Evolutionary conservation across 1,284 basidiomycete genomes (phyloP).

Genomic region (Mrakiaceae sp.): DNA sequence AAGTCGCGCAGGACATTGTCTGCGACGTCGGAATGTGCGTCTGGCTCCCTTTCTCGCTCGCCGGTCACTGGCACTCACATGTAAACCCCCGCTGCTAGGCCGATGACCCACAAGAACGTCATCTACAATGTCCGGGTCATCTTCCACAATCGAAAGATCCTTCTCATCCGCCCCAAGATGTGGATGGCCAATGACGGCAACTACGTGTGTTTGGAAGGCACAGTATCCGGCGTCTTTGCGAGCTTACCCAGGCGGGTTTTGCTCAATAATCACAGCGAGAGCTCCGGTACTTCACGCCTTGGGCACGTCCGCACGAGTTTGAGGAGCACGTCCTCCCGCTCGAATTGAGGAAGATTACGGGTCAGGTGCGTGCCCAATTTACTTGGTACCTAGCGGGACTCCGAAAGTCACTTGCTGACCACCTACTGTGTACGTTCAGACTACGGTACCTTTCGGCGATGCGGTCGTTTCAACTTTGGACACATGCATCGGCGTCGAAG

Average conservation of each 20-base stretch:
- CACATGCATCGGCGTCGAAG: slow-evolving; percentile 88
- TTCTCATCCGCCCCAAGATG: slow-evolving; percentile 96
- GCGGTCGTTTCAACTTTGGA: slow-evolving; percentile 87
- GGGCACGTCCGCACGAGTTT: slow-evolving; percentile 74
- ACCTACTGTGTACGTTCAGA: slow-evolving; percentile 34
- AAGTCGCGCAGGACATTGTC: slow-evolving; percentile 63
- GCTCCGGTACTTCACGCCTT: slow-evolving; percentile 90
- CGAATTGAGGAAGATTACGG: slow-evolving; percentile 72
- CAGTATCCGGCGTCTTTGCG: neutral
- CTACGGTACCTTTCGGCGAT: slow-evolving; percentile 87
- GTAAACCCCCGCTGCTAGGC: slow-evolving; percentile 44
- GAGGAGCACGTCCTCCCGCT: slow-evolving; percentile 84
- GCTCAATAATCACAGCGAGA: slow-evolving; percentile 47
- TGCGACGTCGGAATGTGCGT: slow-evolving; percentile 90
- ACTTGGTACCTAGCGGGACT: too few species aligned
- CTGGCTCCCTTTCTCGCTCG: slow-evolving; percentile 19
- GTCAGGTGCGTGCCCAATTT: slow-evolving; percentile 49
- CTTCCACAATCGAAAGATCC: slow-evolving; percentile 69
- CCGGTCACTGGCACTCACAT: neutral
- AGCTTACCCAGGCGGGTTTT: neutral
- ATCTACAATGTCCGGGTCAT: slow-evolving; percentile 95
- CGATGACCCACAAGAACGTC: slow-evolving; percentile 89
- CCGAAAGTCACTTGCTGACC: too few species aligned
- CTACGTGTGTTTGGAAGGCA: slow-evolving; percentile 42
- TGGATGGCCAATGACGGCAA: slow-evolving; percentile 99